Base-by-base conservation (phyloP, 2,329 filamentous ascomycete genomes). In the Colletotrichum camelliae region DNA sequence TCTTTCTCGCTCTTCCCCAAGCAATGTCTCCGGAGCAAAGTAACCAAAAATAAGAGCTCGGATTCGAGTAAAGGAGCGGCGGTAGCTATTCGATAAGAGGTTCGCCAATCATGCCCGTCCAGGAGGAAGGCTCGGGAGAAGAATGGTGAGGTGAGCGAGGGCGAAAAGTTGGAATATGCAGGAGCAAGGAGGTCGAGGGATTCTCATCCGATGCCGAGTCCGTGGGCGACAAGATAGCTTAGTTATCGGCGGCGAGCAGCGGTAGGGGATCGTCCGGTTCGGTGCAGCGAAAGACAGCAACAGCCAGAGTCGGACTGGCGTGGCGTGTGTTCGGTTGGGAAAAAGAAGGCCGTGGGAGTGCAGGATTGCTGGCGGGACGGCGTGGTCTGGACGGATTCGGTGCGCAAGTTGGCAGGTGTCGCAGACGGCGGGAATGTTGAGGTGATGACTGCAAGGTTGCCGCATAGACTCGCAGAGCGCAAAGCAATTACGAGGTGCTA, bases 1-100 rank as follows among this genome's bases (percentile, higher is more conserved):
- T 75, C 74, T 70, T 58, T 18, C 48, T 76, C 27, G 29, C 27
- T 58, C 43, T 73, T 74, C 66, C 66, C 67, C 60, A 55, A 71
- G 39, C 24, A 62, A 60, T 7, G 65, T 58, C 15, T 67, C 24
- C 33, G 39, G 15, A 7, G 33, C 43, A 52, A 74, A 15, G 24
- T 71, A 64, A 43, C 74, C 72, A 76, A 62, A 37, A 37, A 24
- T 8, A 48, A 65, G 39, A 52, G 21, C 4, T 27, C 12, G 18
- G 39, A 21, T 35, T 35, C 55, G 70, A 21, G 64, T 65, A 27
- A 35, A 21, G 29, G 24, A 16, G 64, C 33, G 29, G 15, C 48
- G n/a, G 35, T 27, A 21, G 65, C 67, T 76, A 69, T 74, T 69
- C 27, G 35, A 61, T 58, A 52, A 31, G 29, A 39, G 35, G 35